Base-by-base conservation (phyloP, 768 basidiomycete genomes). In the Termitomyces sp. region DNA sequence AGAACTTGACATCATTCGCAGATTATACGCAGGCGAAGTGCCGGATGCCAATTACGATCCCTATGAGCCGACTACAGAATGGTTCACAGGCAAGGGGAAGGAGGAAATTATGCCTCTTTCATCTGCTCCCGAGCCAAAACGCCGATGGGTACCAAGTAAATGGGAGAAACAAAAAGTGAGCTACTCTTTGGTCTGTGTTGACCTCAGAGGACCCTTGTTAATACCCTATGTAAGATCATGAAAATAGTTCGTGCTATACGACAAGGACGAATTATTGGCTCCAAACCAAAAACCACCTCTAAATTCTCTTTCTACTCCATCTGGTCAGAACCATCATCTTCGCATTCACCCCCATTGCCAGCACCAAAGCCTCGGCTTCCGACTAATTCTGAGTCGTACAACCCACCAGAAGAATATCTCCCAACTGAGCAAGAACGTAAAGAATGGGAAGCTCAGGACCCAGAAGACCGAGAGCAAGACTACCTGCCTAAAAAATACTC, bases 181-280 rank as follows among this genome's bases (percentile, higher is more conserved):
- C 57, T 40, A 4, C 41, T 21, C 32, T n/a, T 34, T 47, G 25
- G 32, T 10, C 3, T 19, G 40, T 27, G 23, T 60, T 38, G 14
- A 25, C 17, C 29, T 47, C 17, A 4, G 46, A 29, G 38, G 27
- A 34, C 46, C 32, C 29, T 21, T 25, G 11, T 35, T 50, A 38
- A 41, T n/a, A 25, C 55, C 46, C 50, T 64, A 21, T 40, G 49
- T 31, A 62, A 97, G 95, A 85, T 99, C 63, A 95, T 99, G 93
- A 99, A 98, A 82, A 98, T 98, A 59, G 95, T 99, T 59, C 94
- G 95, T 46, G 96, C 96, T 5, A 98, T 99, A 66, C 86, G 97
- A 9, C 88, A 95, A 77, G 97, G 97, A 34, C 89, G 92, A 42
- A 99, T 99, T 61, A 67, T 94, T 7, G 91, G 95, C 31, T 86